These are phyloP conservation scores for Neonectria ditissima DNA, from an alignment of 2,329 filamentous ascomycete genomes.

Conservation along the genomic window DNA sequence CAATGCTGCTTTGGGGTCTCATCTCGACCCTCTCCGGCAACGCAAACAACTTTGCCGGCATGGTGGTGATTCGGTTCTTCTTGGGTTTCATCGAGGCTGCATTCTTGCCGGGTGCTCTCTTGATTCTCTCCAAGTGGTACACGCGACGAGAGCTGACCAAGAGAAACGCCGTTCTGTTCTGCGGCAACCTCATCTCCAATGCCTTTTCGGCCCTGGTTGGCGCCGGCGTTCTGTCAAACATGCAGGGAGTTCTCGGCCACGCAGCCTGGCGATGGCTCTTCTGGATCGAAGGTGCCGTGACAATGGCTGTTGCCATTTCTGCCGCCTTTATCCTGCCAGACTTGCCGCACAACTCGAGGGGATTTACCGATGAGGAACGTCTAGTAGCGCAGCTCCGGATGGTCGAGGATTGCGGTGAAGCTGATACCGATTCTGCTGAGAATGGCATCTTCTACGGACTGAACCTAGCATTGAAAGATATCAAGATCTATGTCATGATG, in stretches of 20 bases:
- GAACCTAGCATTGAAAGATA: conserved; percentile 69
- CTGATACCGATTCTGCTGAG: conserved; percentile 62
- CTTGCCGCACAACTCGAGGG: conserved; percentile 66
- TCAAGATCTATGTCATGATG: conserved; percentile 74
- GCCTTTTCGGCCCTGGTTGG: conserved; percentile 70
- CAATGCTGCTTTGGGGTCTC: conserved; percentile 71
- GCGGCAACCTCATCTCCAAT: conserved; percentile 69
- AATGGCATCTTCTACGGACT: conserved; percentile 65
- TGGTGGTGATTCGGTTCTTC: conserved; percentile 69
- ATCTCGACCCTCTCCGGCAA: conserved; percentile 69
- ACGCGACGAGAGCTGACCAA: conserved; percentile 68
- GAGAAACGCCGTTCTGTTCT: conserved; percentile 69
- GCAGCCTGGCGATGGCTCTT: conserved; percentile 72
- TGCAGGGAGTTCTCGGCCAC: conserved; percentile 66
- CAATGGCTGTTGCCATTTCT: conserved; percentile 60
- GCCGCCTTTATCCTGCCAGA: conserved; percentile 65
- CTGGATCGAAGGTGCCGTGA: conserved; percentile 67
- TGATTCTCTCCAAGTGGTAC: conserved; percentile 76
- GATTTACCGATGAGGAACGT: conserved; percentile 70
- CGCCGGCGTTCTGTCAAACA: conserved; percentile 68
- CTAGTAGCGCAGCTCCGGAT: conserved; percentile 66
- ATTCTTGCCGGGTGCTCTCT: conserved; percentile 72
- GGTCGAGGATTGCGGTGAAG: conserved; percentile 68
- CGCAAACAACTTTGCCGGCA: conserved; percentile 63
- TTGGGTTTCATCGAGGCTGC: conserved; percentile 73